A percentile compares a stretch with the other conserved stretches of the same genome.
phyloP scores from a whole-genome alignment of 2,329 filamentous ascomycete genomes.

The Diaporthe ampelina region DNA sequence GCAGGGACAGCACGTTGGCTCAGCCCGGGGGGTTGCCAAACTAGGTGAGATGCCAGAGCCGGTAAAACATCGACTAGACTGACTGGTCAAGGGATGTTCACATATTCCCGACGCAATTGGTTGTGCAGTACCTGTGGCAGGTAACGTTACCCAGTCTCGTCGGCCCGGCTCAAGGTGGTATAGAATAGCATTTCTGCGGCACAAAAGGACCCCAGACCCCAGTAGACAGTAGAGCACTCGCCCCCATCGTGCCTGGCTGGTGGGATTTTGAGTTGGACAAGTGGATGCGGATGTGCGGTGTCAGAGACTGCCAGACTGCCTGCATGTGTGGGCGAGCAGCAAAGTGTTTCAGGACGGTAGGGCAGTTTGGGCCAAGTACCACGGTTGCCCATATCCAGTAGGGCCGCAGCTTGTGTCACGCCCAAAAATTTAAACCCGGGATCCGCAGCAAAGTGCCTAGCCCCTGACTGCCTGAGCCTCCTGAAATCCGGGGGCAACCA shows the following conservation, averaged over 20 bases:
- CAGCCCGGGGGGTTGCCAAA: not conserved
- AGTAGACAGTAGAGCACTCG: not conserved
- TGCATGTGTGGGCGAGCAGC: slow-evolving; percentile 16
- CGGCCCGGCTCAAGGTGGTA: not conserved
- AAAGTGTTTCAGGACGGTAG: slow-evolving; percentile 28
- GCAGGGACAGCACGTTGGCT: slow-evolving; percentile 16
- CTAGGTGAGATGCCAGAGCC: not conserved
- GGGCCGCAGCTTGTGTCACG: slow-evolving; percentile 16
- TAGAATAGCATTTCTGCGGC: not conserved
- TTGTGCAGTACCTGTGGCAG: not conserved
- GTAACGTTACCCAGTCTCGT: slow-evolving; percentile 18
- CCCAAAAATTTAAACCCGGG: not conserved
- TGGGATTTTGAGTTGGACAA: not conserved
- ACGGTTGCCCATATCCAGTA: slow-evolving; percentile 23
- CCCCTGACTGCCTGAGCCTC: slow-evolving; percentile 9
- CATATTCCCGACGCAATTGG: not conserved
- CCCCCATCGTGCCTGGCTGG: not conserved
- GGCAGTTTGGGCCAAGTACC: slow-evolving; percentile 31
- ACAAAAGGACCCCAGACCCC: not conserved
- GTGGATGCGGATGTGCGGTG: slow-evolving; percentile 5
- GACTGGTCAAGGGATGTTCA: not conserved
- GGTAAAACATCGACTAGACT: not conserved
- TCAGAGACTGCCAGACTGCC: not conserved
- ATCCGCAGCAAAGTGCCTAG: not conserved
- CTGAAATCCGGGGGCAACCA: slow-evolving; percentile 27